Base-by-base conservation (phyloP, 78 protist species). In the Emiliania huxleyi region DNA sequence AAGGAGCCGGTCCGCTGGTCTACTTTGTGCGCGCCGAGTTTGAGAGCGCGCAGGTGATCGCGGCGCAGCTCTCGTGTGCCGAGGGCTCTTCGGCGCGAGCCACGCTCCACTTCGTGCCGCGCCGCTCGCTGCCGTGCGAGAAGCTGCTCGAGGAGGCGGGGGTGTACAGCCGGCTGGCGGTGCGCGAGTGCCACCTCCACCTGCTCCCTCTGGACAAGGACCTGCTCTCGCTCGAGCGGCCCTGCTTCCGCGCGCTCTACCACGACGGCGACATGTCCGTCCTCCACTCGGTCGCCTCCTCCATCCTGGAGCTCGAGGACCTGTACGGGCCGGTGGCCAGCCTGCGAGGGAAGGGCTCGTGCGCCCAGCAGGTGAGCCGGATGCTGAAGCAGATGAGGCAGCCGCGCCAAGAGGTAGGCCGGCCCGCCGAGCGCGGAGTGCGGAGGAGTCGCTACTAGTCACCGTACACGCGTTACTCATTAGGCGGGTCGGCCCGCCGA, bases 191-290 rank as follows among this genome's bases (percentile, higher is more conserved):
- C 44, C 92, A 92, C 5, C 37, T 98, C 18, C 98, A 96, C 69
- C 43, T 98, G 21, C 33, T 98, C 26, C 98, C 98, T 2, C 79
- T 96, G 48, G 99, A 98, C 38, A 93, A 93, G 49, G 99, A 98
- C 79, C 91, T 98, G 26, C 91, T 98, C 19, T 95, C 98, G 38
- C 42, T 98, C 73, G 98, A 98, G 46, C 29, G 94, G 8, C 43
- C 38, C 5, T 23, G 94, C 22, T 97, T 94, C 75, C 69, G 94
- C 6, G 97, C 97, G 8, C 85, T 23, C 18, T 33, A 35, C 49
- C 69, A 95, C 37, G 97, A 96, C 11, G 97, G 97, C 73, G 98
- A 98, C 45, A 21, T n/a, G 26, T 44, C 96, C 3, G 45, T 95
- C 2, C 55, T 97, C 6, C 90, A 55, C 26, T 56, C 87, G n/a